Evolutionary conservation across 331 rosid species (phyloP).

Genomic region (Cydonia oblonga): DNA sequence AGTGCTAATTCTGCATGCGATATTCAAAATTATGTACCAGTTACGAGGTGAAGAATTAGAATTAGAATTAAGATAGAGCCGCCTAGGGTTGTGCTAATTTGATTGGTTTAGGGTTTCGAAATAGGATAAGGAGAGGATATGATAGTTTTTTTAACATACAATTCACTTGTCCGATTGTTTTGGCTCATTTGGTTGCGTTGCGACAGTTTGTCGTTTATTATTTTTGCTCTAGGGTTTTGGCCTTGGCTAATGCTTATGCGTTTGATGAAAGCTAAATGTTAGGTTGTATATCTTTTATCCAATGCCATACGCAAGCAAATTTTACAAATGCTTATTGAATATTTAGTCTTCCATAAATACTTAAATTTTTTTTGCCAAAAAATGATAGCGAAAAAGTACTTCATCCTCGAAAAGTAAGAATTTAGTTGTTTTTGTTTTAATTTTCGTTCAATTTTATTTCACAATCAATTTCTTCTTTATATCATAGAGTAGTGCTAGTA

Average conservation of each 20-base stretch:
- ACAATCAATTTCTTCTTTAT: no score
- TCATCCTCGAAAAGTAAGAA: no score
- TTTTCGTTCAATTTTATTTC: no score
- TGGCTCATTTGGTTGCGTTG: background rate
- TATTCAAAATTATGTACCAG: conserved; percentile 3
- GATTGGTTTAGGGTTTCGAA: conserved; percentile 6
- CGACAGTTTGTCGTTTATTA: background rate
- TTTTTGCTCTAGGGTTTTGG: background rate
- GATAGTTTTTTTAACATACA: background rate
- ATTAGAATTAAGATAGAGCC: background rate
- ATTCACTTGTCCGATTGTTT: conserved; percentile 13
- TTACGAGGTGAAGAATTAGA: conserved; percentile 15
- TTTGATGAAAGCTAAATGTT: background rate
- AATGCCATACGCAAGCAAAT: background rate
- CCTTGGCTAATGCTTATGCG: background rate
- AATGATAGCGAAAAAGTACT: no score
- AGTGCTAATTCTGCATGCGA: background rate
- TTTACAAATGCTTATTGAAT: background rate
- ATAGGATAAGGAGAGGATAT: background rate
- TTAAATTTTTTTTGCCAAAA: no score
- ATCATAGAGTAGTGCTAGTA: no score
- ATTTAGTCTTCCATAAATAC: no score
- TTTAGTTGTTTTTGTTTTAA: no score
- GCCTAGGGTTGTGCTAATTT: conserved; percentile 21
- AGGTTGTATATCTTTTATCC: background rate